A percentile compares a stretch with the other conserved stretches of the same genome.
phyloP scores from a whole-genome alignment of 1,139 yeast genomes.

The Sugiyamaella pinicola region DNA sequence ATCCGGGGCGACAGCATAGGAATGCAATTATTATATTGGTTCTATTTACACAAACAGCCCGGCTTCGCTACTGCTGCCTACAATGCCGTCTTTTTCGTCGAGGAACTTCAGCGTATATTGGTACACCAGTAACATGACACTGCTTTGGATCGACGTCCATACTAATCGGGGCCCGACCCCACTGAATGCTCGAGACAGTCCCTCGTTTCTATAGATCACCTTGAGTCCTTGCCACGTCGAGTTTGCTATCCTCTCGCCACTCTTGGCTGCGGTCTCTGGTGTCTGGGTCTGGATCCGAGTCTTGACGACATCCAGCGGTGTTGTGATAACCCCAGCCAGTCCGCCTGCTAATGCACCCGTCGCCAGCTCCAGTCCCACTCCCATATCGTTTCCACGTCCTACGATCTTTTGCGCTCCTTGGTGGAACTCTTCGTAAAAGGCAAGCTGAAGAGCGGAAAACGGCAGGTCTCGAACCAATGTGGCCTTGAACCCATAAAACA shows the following conservation, averaged over 20 bases:
- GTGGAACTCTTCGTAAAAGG: constrained; percentile 83
- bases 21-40: too few relatives aligned
- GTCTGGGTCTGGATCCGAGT: constrained; percentile 85
- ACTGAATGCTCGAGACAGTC: constrained; percentile 75
- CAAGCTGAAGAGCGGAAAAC: constrained; percentile 92
- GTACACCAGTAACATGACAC: constrained; percentile 87
- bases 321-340: constrained; percentile 80
- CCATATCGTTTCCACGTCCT: constrained; percentile 43
- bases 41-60: constrained; percentile 6
- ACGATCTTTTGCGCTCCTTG: constrained; percentile 41
- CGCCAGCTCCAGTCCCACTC: constrained; percentile 65
- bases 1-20: too few relatives aligned
- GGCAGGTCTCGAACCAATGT: constrained; percentile 90
- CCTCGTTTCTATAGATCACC: constrained; percentile 74
- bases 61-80: background rate
- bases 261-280: constrained; percentile 18
- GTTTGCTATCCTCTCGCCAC: constrained; percentile 42
- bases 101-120: constrained; percentile 48
- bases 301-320: constrained; percentile 89
- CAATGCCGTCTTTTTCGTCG: constrained; percentile 1
- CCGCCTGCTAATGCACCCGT: constrained; percentile 99
- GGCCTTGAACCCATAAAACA: constrained; percentile 91
- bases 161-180: constrained; percentile 97
- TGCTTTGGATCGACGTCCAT: constrained; percentile 96
- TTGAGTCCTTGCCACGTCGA: constrained; percentile 65